These are phyloP conservation scores for Stephania yunnanensis DNA, from an alignment of 164 flowering plant genomes.

Conservation along the genomic window DNA sequence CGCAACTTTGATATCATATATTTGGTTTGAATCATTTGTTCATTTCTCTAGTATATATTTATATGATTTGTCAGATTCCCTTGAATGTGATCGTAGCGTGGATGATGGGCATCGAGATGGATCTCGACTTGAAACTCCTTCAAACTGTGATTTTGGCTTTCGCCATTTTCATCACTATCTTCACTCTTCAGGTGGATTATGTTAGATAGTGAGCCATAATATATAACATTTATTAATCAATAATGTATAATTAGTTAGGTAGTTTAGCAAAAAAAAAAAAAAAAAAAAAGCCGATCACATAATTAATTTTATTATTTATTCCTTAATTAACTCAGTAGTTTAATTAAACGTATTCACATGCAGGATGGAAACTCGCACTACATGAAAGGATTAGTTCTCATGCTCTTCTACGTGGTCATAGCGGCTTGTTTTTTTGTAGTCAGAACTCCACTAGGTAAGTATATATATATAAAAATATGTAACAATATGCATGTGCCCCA, in stretches of 20 bases:
- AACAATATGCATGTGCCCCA: not conserved
- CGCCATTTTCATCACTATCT: conserved; percentile 45
- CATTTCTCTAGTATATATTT: no score
- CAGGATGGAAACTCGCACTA: conserved; percentile 90
- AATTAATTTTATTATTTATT: not conserved
- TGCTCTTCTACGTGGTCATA: not conserved
- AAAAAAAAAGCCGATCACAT: not conserved
- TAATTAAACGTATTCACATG: no score
- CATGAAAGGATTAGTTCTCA: conserved; percentile 70
- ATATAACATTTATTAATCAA: not conserved
- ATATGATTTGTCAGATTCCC: conserved; percentile 51
- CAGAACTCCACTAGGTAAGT: conserved; percentile 1
- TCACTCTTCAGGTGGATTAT: conserved; percentile 25
- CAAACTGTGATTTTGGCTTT: conserved; percentile 75
- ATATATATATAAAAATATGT: not conserved
- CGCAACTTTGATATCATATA: no score
- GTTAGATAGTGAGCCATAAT: not conserved
- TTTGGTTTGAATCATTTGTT: no score
- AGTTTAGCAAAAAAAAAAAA: not conserved
- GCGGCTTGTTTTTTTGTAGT: not conserved
- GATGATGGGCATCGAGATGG: conserved; percentile 71
- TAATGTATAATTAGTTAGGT: not conserved
- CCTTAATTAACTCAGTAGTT: no score
- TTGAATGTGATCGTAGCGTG: conserved; percentile 60
- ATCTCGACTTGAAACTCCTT: conserved; percentile 61